A percentile compares a stretch with the other conserved stretches of the same genome.
Evolutionary conservation across 2,329 filamentous ascomycete genomes (phyloP).

Genomic region (Juglanconis sp.): DNA sequence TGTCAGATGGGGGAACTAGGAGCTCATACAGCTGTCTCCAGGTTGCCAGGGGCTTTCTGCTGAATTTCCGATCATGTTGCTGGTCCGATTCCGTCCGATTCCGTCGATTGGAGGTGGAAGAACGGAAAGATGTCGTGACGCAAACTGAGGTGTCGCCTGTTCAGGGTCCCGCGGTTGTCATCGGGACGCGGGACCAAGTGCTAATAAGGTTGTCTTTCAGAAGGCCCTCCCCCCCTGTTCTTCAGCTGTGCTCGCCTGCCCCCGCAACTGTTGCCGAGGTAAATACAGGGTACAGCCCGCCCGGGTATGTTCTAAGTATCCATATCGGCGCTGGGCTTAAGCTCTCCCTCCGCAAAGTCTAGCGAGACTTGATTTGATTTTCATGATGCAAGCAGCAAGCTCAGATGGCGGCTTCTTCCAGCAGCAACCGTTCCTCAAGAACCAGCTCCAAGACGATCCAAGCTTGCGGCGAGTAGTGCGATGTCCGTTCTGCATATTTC

Average conservation of each 20-base stretch:
- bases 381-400: constrained; percentile 41
- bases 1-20: not conserved
- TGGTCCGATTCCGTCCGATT: not conserved
- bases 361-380: not conserved
- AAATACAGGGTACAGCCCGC: too few relatives aligned
- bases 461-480: constrained; percentile 50
- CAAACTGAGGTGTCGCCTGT: too few relatives aligned
- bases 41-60: not conserved
- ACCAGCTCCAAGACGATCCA: constrained; percentile 55
- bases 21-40: not conserved
- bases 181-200: not conserved
- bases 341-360: too few relatives aligned
- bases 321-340: too few relatives aligned
- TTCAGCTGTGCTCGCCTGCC: too few relatives aligned
- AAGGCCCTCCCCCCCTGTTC: too few relatives aligned
- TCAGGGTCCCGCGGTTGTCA: not conserved
- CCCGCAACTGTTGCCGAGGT: too few relatives aligned
- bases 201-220: not conserved
- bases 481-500: constrained; percentile 32
- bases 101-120: not conserved
- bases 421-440: constrained; percentile 45
- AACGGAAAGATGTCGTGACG: too few relatives aligned
- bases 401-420: constrained; percentile 56
- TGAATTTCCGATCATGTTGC: not conserved
- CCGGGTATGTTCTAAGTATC: too few relatives aligned